phyloP scores from a whole-genome alignment of 1,284 basidiomycete species.

The Sporisorium scitamineum region DNA sequence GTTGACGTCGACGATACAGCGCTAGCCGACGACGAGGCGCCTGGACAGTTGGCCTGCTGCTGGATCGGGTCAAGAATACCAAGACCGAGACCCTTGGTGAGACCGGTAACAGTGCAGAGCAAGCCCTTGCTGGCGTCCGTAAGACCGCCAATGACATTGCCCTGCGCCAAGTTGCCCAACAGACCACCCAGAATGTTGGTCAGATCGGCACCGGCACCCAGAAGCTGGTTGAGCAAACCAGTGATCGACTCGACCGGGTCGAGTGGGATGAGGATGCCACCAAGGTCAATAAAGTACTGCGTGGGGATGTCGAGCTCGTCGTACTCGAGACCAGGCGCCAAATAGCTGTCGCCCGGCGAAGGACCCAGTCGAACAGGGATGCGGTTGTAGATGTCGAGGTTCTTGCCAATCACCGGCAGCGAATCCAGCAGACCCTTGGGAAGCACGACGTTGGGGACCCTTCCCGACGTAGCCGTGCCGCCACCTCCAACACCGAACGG shows the following conservation, averaged over 20 bases:
- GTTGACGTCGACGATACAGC: constrained; percentile 8
- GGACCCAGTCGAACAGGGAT: constrained; percentile 41
- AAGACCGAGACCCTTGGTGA: constrained; percentile 6
- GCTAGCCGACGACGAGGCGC: constrained; percentile 17
- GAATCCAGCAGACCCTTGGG: constrained; percentile 51
- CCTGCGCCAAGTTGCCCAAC: constrained; percentile 11
- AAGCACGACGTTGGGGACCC: constrained; percentile 49
- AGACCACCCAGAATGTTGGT: constrained; percentile 7
- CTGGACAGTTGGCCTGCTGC: constrained; percentile 25
- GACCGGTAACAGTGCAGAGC: constrained; percentile 17
- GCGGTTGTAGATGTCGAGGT: constrained; percentile 53
- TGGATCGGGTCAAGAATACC: constrained; percentile 25
- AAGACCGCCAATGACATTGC: constrained; percentile 28
- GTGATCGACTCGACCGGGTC: constrained; percentile 10
- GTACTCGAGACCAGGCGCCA: constrained; percentile 44
- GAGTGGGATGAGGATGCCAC: constrained; percentile 20
- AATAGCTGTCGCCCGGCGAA: constrained; percentile 47
- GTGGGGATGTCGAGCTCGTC: constrained; percentile 52
- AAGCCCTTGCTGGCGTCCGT: constrained; percentile 8
- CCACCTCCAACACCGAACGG: constrained; percentile 15
- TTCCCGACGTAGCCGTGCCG: constrained; percentile 25
- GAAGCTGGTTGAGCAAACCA: constrained; percentile 16
- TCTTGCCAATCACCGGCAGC: constrained; percentile 45
- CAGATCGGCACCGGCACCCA: constrained; percentile 6
- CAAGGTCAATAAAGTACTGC: constrained; percentile 32